phyloP scores from a whole-genome alignment of 352 stramenopile genomes.

The Pythium pectinolyticum region DNA sequence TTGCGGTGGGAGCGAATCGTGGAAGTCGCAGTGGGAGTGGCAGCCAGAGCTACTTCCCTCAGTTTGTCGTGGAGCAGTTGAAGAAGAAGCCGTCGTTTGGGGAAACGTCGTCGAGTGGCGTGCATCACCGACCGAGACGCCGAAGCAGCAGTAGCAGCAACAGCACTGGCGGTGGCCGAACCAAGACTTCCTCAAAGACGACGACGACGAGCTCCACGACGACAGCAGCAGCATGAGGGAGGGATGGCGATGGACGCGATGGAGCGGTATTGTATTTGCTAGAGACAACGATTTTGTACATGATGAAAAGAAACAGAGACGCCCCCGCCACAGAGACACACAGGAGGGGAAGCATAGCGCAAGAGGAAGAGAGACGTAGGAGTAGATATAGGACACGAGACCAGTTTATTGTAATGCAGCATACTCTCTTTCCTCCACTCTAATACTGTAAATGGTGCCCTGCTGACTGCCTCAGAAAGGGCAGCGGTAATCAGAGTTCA shows the following conservation, averaged over 20 bases:
- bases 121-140: too few relatives aligned
- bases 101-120: background rate
- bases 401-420: too few relatives aligned
- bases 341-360: too few relatives aligned
- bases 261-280: conserved; percentile 2
- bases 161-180: conserved; percentile 3
- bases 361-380: too few relatives aligned
- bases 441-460: too few relatives aligned
- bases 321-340: background rate
- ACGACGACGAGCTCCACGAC: background rate
- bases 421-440: too few relatives aligned
- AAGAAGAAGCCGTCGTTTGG: conserved; percentile 22
- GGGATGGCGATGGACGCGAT: background rate
- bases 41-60: conserved; percentile 23
- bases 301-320: background rate
- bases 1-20: too few relatives aligned
- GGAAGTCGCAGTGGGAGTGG: conserved; percentile 1
- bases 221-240: conserved; percentile 1
- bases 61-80: conserved; percentile 28
- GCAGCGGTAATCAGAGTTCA: too few relatives aligned
- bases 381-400: too few relatives aligned
- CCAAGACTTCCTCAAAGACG: too few relatives aligned
- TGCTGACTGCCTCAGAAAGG: too few relatives aligned
- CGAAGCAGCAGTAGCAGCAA: background rate
- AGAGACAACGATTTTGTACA: conserved; percentile 7